phyloP scores from a whole-genome alignment of 1,139 yeast species.

The Diutina mesorugosa region DNA sequence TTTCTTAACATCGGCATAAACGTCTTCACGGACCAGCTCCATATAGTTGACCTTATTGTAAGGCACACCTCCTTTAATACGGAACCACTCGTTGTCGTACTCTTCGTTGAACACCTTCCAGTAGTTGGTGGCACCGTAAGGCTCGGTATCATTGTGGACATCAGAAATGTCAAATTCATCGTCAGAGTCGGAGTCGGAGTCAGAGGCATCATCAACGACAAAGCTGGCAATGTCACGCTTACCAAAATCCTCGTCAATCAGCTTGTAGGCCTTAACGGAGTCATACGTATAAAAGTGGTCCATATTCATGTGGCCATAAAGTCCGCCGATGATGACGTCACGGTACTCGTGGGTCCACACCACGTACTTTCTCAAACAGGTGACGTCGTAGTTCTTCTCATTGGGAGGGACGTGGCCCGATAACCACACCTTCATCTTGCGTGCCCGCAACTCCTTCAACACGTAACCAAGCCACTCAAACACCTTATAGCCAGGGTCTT shows the following conservation, averaged over 20 bases:
- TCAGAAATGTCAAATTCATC: constrained; percentile 1
- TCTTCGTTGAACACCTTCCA: neutral
- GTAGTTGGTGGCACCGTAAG: neutral
- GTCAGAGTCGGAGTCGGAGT: constrained; percentile 3
- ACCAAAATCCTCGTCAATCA: constrained; percentile 17
- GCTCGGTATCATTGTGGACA: neutral
- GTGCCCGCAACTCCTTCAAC: constrained; percentile 56
- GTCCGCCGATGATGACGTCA: constrained; percentile 70
- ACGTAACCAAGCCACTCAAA: constrained; percentile 71
- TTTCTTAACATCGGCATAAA: constrained; percentile 37
- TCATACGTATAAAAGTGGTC: constrained; percentile 78
- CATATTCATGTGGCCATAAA: constrained; percentile 81
- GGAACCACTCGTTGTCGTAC: constrained; percentile 3
- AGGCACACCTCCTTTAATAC: constrained; percentile 48
- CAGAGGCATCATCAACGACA: constrained; percentile 7
- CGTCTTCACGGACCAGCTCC: constrained; percentile 37
- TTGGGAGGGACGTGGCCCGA: constrained; percentile 85
- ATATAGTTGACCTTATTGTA: constrained; percentile 49
- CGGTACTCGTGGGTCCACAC: constrained; percentile 74
- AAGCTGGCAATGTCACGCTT: constrained; percentile 5
- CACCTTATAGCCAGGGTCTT: constrained; percentile 69
- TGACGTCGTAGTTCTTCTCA: constrained; percentile 58
- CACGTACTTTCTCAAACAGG: constrained; percentile 62
- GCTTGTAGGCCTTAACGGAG: constrained; percentile 51
- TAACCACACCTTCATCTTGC: constrained; percentile 77